Evolutionary conservation across 1,284 basidiomycete species (phyloP), one percentile per base, ranked within the genome.

Genomic region (Malassezia dermatis): DNA sequence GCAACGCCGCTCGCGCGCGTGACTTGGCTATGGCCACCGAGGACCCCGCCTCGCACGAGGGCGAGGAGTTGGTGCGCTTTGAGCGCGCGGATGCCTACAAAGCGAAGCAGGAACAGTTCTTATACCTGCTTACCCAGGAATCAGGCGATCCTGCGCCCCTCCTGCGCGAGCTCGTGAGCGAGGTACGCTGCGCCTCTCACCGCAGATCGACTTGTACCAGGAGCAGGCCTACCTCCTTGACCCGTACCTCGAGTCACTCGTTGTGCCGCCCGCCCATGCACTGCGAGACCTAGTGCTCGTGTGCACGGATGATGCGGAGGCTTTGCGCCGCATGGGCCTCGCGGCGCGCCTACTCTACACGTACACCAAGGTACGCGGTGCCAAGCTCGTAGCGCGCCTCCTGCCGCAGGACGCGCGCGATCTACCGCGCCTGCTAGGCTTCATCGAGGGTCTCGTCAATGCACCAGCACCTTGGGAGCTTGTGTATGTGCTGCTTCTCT

Each of bases 371-470:
- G 86, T 85, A 42, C 81, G 94, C 58, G 93, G 94, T 23, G 83
- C 86, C 76, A 98, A 98, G 78, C 84, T 85, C 3, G 86, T 95
- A 34, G 21, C 47, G 58, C 91, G 89, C 59, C 89, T 87, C 77
- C 91, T 95, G 68, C 89, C 93, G 31, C 89, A 94, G 69, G 83
- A 88, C 63, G 81, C 93, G 27, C 78, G 81, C 1, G 88, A 95
- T 74, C 79, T 98, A 2, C 80, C 83, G 1, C 80, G 87, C 41
- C 84, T 85, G 0, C 77, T 94, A 13, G 77, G 80, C 12, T 85
- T 84, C 60, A 80, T 89, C 62, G 43, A 35, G 11, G 15, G 13
- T 3, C 32, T 23, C 5, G 19, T 26, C 24, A 19, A 13, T 1
- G 12, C 30, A 21, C 28, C 21, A 4, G 31, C 43, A 7, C 53